These are phyloP conservation scores for Aspergillus clavatus DNA, from an alignment of 2,329 filamentous ascomycete species.

Conservation along the genomic window DNA sequence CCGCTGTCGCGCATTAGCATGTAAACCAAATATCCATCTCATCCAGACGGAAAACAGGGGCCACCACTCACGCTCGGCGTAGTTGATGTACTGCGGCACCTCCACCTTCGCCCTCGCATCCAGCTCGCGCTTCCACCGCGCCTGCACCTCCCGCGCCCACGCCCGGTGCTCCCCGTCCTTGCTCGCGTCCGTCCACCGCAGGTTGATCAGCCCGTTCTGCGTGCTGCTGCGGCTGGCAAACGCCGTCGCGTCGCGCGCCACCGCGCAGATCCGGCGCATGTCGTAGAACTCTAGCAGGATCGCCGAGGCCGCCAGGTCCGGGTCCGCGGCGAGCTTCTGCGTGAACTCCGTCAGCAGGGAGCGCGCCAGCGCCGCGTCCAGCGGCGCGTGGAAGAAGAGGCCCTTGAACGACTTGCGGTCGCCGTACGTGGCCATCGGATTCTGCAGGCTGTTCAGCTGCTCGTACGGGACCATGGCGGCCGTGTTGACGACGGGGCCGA, in stretches of 20 bases:
- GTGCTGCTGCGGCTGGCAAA: conserved; percentile 45
- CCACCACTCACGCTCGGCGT: conserved; percentile 27
- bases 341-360: conserved; percentile 30
- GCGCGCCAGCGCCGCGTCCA: conserved; percentile 33
- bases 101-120: conserved; percentile 13
- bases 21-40: too few species aligned
- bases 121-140: conserved; percentile 22
- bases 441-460: conserved; percentile 37
- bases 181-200: conserved; percentile 39
- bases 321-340: conserved; percentile 22
- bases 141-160: conserved; percentile 36
- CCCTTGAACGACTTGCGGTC: conserved; percentile 43
- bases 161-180: conserved; percentile 36
- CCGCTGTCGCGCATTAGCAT: conserved; percentile 22
- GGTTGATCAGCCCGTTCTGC: conserved; percentile 41
- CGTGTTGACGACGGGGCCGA: conserved; percentile 36
- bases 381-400: conserved; percentile 42
- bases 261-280: conserved; percentile 36
- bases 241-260: conserved; percentile 37
- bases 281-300: conserved; percentile 44
- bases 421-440: conserved; percentile 36
- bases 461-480: conserved; percentile 41
- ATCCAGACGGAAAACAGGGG: too few species aligned
- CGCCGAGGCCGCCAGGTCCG: conserved; percentile 26
- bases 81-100: conserved; percentile 36